Evolutionary conservation across 345 rosid genomes (phyloP), one percentile per base, ranked within the genome.

Genomic region (Ailanthus altissimus): DNA sequence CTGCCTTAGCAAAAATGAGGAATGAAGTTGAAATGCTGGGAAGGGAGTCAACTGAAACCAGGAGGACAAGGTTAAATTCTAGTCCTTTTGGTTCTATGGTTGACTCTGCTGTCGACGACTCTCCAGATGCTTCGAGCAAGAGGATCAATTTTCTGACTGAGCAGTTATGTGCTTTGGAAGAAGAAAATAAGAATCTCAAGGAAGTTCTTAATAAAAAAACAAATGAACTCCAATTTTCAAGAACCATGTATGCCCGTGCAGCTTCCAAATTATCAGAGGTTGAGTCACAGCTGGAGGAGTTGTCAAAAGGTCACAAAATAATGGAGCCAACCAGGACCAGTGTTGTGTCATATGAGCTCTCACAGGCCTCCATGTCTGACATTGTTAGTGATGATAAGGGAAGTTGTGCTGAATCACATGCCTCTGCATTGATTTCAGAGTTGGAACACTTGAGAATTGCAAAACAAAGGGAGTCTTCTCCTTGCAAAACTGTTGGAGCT

Each of bases 1-100:
- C 93, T 66, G 85, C 97, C 59, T 4, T 93, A 82, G 87, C 92
- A 1, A 91, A 93, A 83, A 93, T 92, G 97, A 90, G 81, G 75
- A 92, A 77, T 62, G 98, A 95, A 82, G 98, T 87, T 74, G 97
- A 92, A 79, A 78, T 89, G 75, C 85, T 89, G 79, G 95, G 93
- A 75, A 82, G 82, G 72, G 90, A 86, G 69, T 84, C 90, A 49
- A 63, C 74, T 67, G 86, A 78, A 46, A 79, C 43, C 71, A 86
- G 87, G 77, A 87, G 85, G 84, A 90, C 87, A 77, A 83, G 73
- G 76, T 81, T 80, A 47, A 76, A 80, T 72, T 65, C 84, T 74
- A 75, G 83, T 78, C 53, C 83, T 76, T 72, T 64, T 58, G 77
- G 77, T 74, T 36, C 73, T 7, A 59, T 73, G 65, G 76, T 73